These are phyloP conservation scores for Penicillium palitans DNA, from an alignment of 2,329 filamentous ascomycete genomes.

Conservation along the genomic window DNA sequence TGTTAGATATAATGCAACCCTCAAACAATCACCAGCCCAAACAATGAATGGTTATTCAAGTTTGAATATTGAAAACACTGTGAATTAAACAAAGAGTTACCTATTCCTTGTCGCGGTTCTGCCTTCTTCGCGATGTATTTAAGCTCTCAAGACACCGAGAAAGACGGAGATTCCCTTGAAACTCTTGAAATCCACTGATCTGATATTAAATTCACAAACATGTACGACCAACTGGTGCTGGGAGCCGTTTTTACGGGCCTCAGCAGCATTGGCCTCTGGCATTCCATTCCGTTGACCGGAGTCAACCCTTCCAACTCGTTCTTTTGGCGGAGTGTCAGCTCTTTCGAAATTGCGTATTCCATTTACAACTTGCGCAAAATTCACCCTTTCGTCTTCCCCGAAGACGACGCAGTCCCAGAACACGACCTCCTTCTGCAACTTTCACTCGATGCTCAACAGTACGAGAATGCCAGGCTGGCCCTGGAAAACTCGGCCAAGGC, in stretches of 20 bases:
- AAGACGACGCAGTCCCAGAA: not conserved
- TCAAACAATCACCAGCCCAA: not conserved
- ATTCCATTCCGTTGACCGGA: slow-evolving; percentile 1
- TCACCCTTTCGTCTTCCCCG: not conserved
- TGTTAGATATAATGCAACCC: not conserved
- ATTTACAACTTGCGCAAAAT: not conserved
- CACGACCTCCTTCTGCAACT: not conserved
- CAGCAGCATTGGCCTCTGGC: slow-evolving; percentile 2
- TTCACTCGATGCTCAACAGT: not conserved
- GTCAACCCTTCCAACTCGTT: not conserved
- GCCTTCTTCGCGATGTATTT: not conserved
- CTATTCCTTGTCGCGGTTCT: not conserved
- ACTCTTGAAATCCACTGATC: not conserved
- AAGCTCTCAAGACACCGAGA: slow-evolving; percentile 3
- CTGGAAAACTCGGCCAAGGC: not conserved
- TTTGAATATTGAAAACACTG: not conserved
- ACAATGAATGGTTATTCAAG: not conserved
- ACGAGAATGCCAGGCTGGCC: slow-evolving; percentile 1
- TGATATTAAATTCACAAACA: not conserved
- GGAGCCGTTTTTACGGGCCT: not conserved
- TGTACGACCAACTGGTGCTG: not conserved
- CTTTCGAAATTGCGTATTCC: slow-evolving; percentile 2
- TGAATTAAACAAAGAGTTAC: not conserved
- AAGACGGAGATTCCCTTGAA: not conserved
- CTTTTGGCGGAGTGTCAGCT: not conserved